These are phyloP conservation scores for Pleurotus pulmonarius DNA, from an alignment of 768 basidiomycete species.

Conservation along the genomic window DNA sequence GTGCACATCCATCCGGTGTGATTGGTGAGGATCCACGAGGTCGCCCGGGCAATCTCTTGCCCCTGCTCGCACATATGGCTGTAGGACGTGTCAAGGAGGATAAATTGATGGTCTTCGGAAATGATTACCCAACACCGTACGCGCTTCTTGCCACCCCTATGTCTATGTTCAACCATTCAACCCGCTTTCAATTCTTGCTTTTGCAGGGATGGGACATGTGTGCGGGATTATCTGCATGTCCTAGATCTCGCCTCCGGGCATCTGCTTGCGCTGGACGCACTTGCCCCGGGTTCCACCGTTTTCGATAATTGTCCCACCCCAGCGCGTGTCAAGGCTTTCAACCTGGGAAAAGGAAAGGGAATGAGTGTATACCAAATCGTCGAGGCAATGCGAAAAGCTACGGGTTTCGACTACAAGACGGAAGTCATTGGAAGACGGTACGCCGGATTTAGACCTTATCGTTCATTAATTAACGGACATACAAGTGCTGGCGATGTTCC, in stretches of 20 bases:
- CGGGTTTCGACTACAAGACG: constrained; percentile 83
- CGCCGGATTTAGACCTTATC: constrained; percentile 22
- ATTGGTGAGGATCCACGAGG: constrained; percentile 98
- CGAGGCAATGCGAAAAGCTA: constrained; percentile 90
- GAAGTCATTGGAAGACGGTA: constrained; percentile 90
- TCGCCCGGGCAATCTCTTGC: constrained; percentile 91
- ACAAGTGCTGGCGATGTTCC: constrained; percentile 94
- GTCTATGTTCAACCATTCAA: constrained; percentile 18
- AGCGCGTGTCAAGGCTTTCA: constrained; percentile 87
- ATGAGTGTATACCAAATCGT: constrained; percentile 92
- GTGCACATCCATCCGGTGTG: constrained; percentile 92
- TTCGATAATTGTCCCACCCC: constrained; percentile 54
- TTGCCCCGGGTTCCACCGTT: constrained; percentile 45
- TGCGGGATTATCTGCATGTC: constrained; percentile 93
- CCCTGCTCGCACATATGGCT: constrained; percentile 92
- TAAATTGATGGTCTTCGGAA: constrained; percentile 84
- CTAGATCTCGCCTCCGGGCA: constrained; percentile 96
- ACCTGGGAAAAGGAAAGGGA: constrained; percentile 91
- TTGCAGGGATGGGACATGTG: constrained; percentile 88
- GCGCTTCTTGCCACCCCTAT: constrained; percentile 2
- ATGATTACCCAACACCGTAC: constrained; percentile 93
- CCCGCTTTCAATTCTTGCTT: neutral
- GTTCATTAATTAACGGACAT: neutral
- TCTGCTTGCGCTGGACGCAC: constrained; percentile 81
- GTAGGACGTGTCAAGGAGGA: constrained; percentile 76